Evolutionary conservation across 2,329 filamentous ascomycete species (phyloP), one percentile per base, ranked within the genome.

Genomic region (Fusarium sp.): DNA sequence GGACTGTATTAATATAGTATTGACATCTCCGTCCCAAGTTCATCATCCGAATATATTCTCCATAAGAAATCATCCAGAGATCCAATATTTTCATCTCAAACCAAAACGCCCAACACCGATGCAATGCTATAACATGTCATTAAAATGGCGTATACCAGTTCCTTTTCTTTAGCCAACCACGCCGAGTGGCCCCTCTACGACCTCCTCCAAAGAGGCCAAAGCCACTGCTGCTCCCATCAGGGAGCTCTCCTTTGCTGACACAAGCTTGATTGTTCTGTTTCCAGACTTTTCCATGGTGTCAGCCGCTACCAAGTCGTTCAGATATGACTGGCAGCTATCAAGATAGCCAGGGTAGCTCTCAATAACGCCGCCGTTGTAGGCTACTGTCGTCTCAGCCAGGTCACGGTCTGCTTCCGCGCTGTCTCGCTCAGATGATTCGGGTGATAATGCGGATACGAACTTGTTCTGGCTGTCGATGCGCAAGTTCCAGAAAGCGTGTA

Each of bases 291-390:
- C 70, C 42, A 72, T 78, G 22, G 68, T 55, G 20, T 68, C 68
- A 54, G 72, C 74, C 32, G 76, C 73, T 76, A 90, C 86, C 14
- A 95, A 83, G 44, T 85, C 83, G 76, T 94, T 85, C 52, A 95
- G 82, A 75, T 90, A 90, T 11, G 79, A 79, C 80, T 95, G 93
- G 77, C 91, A 91, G 47, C 84, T 86, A 38, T 81, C 82, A 28
- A 88, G 84, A 80, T 94, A 96, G 13, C 85, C 84, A 0, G 93
- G 93, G 78, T 95, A 96, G 76, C 92, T 91, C 82, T 95, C 93
- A 58, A 95, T 91, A 56, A 96, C 92, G 34, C 91, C 93, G 50
- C 93, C 93, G 78, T 94, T 95, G 82, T 92, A 95, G 8, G 92
- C 92, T n/a, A 96, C 89, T 5, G 89, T 87, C 7, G 89, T 90